Base-by-base conservation (phyloP, 108 stramenopile genomes). In the Skeletonema costatum region DNA sequence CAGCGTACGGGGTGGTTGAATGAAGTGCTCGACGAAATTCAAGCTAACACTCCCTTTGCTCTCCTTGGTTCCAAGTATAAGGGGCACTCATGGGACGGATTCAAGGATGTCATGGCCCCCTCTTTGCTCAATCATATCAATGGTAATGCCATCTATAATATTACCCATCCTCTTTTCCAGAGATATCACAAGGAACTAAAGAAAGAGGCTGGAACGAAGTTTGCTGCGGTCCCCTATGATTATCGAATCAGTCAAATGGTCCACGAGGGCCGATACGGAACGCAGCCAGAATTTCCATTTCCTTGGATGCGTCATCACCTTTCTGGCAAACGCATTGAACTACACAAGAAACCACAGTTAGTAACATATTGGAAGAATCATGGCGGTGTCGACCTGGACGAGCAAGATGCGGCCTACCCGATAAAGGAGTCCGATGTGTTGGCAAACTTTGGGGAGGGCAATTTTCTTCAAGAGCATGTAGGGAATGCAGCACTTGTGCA, bases 71-170 rank as follows among this genome's bases (percentile, higher is more conserved):
- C 29, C 21, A 73, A 73, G 61, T 73, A 73, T 32, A 16, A 65
- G 7, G 72, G 72, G 6, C 30, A 38, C 11, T 32, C 72, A 19
- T 73, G 72, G 72, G 64, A 73, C 21, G 64, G 41, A 14, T 73
- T 73, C 7, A 17, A 17, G 16, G n/a, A 65, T n/a, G 36, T 29
- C 19, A 64, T 73, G 35, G 63, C 72, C 6, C 4, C 14, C 12
- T 33, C 61, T 8, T 39, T 73, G 21, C 33, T 41, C 19, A 19
- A 73, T 1, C 72, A 73, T 38, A 65, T 73, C 64, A 73, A 73
- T 44, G 72, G 72, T 12, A 73, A 73, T 65, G 72, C 72, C 36
- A 39, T 73, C 7, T 73, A 73, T 19, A 73, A 73, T 32, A 10
- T 65, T 5, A 41, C 64, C 30, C 25, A 73, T 42, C 72, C 72